Percentiles rank a stretch among this genome's conserved stretches.
Evolutionary conservation across 345 rosid genomes (phyloP).

Genomic region (Rhodamnia rubescens): DNA sequence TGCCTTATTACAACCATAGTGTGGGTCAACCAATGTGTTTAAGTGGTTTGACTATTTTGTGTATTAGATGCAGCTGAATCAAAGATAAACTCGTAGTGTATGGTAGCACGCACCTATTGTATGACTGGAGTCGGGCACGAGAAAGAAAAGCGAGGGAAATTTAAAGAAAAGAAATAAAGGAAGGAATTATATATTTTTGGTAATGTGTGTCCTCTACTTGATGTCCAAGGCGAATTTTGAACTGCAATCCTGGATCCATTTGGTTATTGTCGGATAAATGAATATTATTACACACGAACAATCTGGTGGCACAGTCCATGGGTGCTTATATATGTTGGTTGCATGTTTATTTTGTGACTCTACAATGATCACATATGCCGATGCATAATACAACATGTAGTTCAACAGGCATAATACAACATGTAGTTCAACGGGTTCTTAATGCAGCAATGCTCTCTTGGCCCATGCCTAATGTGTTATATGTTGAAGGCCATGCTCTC

Average conservation of each 20-base stretch:
- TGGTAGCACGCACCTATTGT: neutral
- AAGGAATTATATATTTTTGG: neutral
- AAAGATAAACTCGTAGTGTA: neutral
- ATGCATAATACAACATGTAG: neutral
- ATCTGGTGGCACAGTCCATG: neutral
- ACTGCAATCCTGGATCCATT: neutral
- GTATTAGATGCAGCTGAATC: neutral
- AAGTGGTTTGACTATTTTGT: neutral
- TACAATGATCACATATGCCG: neutral
- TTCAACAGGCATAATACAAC: too few species aligned
- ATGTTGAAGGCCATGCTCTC: constrained; percentile 60
- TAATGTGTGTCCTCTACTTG: neutral
- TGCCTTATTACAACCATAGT: neutral
- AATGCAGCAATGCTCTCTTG: constrained; percentile 65
- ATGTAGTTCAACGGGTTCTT: constrained; percentile 28
- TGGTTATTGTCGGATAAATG: neutral
- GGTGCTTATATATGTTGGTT: neutral
- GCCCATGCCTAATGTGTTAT: constrained; percentile 50
- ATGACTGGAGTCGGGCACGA: neutral
- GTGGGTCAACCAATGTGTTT: neutral
- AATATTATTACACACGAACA: neutral
- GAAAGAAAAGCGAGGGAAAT: neutral
- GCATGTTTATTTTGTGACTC: neutral
- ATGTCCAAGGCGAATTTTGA: neutral
- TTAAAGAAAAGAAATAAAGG: neutral